Percentiles rank a stretch among this genome's conserved stretches.
Evolutionary conservation across 768 basidiomycete genomes (phyloP).

Genomic region (Panaeolus cyanescens): DNA sequence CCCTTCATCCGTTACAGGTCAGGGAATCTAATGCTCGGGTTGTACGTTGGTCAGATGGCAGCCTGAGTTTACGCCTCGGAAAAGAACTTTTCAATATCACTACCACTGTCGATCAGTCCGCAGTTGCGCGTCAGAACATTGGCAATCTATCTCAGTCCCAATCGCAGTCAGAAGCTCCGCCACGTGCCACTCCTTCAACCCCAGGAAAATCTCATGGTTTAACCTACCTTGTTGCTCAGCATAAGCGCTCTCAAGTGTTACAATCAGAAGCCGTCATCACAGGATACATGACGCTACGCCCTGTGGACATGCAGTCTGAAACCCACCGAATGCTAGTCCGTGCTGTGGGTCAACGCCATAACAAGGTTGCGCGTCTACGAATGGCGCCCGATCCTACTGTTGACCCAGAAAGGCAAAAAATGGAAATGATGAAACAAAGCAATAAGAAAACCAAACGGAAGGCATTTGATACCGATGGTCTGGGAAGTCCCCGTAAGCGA

Average conservation of each 20-base stretch:
- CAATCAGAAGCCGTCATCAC: slow-evolving; percentile 85
- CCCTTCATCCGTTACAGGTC: slow-evolving; percentile 43
- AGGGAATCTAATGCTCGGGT: slow-evolving; percentile 90
- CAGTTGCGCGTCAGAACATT: slow-evolving; percentile 58
- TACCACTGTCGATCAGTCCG: slow-evolving; percentile 77
- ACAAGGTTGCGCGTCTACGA: slow-evolving; percentile 74
- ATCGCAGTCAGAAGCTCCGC: slow-evolving; percentile 40
- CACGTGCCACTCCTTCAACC: slow-evolving; percentile 34
- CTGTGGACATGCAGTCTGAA: slow-evolving; percentile 88
- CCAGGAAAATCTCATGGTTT: slow-evolving; percentile 66
- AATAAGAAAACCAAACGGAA: slow-evolving; percentile 67
- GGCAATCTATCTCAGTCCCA: slow-evolving; percentile 42
- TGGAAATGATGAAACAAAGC: slow-evolving; percentile 64
- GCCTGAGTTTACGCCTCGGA: slow-evolving; percentile 86
- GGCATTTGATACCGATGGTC: slow-evolving; percentile 49
- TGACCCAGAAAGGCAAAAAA: slow-evolving; percentile 75
- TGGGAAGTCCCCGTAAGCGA: slow-evolving; percentile 50
- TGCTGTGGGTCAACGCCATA: slow-evolving; percentile 84
- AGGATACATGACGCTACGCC: slow-evolving; percentile 81
- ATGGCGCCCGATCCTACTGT: slow-evolving; percentile 78
- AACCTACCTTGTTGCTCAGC: slow-evolving; percentile 90
- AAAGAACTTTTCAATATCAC: slow-evolving; percentile 93
- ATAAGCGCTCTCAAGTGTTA: slow-evolving; percentile 82
- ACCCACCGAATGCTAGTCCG: slow-evolving; percentile 88
- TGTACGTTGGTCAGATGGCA: slow-evolving; percentile 95